Conservation (phyloP, 2,329 filamentous ascomycete genomes). For the Didymella lethalis region DNA sequence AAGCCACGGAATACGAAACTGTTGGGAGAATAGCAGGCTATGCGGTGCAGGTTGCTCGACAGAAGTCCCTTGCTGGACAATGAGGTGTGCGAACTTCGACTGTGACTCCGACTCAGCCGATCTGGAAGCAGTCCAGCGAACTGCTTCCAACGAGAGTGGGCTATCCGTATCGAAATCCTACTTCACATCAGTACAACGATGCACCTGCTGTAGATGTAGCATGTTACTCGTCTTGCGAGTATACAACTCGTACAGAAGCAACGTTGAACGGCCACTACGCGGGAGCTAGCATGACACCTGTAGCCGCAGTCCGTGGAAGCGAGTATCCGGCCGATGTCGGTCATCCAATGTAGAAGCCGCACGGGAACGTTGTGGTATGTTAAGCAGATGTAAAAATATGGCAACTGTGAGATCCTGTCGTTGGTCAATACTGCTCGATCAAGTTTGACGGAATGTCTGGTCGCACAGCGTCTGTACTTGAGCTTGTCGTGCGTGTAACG, state of each 20-base stretch:
- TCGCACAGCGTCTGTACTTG: constrained; percentile 21
- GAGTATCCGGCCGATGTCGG: constrained; percentile 36
- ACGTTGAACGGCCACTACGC: constrained; percentile 16
- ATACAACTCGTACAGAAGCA: constrained; percentile 12
- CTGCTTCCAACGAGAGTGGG: background rate
- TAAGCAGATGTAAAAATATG: background rate
- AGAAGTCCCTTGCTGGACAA: constrained; percentile 7
- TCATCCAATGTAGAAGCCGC: constrained; percentile 24
- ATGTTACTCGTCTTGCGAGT: constrained; percentile 3
- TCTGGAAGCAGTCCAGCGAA: constrained; percentile 5
- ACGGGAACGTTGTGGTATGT: constrained; percentile 17
- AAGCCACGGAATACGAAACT: constrained; percentile 16
- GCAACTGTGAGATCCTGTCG: background rate
- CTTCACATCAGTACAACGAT: constrained; percentile 9
- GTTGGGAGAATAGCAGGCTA: constrained; percentile 15
- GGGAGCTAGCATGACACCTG: constrained; percentile 32
- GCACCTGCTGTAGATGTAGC: constrained; percentile 2
- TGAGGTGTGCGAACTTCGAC: constrained; percentile 4
- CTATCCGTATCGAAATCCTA: background rate
- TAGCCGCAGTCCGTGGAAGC: constrained; percentile 24
- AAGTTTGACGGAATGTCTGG: constrained; percentile 23
- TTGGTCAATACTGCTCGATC: constrained; percentile 20
- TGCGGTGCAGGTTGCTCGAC: constrained; percentile 18
- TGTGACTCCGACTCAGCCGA: constrained; percentile 2
- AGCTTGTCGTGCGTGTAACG: constrained; percentile 26